phyloP scores from a whole-genome alignment of 2,329 filamentous ascomycete genomes.

The Botrytis hyacinthi region DNA sequence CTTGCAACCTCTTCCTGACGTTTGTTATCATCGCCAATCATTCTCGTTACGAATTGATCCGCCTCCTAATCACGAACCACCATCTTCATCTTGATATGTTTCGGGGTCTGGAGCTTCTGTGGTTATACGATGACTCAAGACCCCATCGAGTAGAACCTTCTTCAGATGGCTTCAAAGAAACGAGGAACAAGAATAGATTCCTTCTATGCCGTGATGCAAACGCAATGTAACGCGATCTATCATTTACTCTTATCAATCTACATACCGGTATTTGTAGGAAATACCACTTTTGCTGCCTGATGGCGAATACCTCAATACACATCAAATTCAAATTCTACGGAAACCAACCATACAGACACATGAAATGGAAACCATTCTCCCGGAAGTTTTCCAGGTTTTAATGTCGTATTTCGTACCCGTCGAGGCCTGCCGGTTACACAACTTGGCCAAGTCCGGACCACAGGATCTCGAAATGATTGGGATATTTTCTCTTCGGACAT shows the following conservation, averaged over 20 bases:
- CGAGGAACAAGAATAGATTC: neutral
- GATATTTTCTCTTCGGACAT: conserved; percentile 1
- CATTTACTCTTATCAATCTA: neutral
- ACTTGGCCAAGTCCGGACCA: neutral
- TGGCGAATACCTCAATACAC: neutral
- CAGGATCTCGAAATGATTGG: neutral
- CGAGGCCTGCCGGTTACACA: neutral
- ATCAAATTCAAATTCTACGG: neutral
- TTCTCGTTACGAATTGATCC: neutral
- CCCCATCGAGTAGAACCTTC: neutral
- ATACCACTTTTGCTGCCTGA: neutral
- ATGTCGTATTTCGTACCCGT: neutral
- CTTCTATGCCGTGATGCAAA: neutral
- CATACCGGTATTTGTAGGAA: neutral
- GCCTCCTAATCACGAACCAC: neutral
- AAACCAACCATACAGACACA: neutral
- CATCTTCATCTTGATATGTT: conserved; percentile 2
- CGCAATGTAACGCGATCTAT: neutral
- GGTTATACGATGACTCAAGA: neutral
- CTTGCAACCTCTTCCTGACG: neutral
- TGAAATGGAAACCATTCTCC: neutral
- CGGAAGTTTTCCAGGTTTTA: neutral
- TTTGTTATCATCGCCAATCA: neutral
- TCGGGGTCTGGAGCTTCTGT: neutral
- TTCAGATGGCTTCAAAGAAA: neutral